These are phyloP conservation scores for Lecanicillium sp. DNA, from an alignment of 2,329 filamentous ascomycete species.

Conservation along the genomic window DNA sequence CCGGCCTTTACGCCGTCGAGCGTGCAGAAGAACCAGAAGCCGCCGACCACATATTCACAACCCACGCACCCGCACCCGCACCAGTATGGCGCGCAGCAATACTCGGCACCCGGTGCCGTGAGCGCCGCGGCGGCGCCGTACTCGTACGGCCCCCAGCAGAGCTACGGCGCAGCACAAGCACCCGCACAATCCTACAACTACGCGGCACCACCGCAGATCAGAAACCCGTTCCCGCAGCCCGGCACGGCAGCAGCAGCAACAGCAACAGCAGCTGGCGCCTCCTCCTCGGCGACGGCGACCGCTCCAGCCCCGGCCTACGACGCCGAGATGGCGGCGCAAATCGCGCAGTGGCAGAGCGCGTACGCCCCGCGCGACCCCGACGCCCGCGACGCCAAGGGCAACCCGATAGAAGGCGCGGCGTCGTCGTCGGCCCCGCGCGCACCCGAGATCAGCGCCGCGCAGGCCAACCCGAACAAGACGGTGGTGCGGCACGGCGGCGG, in stretches of 20 bases:
- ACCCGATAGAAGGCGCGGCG: constrained; percentile 11
- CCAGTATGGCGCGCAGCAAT: constrained; percentile 6
- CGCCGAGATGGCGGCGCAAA: constrained; percentile 81
- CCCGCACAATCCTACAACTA: constrained; percentile 29
- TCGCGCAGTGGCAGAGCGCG: constrained; percentile 91
- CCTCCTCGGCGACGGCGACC: neutral
- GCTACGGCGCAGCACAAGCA: constrained; percentile 30
- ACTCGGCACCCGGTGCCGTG: constrained; percentile 18
- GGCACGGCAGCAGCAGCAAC: constrained; percentile 25
- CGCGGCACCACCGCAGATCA: constrained; percentile 59
- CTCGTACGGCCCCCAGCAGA: constrained; percentile 25
- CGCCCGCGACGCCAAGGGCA: constrained; percentile 31
- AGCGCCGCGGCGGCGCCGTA: constrained; percentile 31
- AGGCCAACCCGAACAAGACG: constrained; percentile 59
- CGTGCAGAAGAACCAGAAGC: constrained; percentile 17
- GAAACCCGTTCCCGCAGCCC: constrained; percentile 73
- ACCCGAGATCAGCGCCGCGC: constrained; percentile 34
- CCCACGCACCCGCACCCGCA: constrained; percentile 8
- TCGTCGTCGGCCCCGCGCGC: constrained; percentile 22
- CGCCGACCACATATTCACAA: constrained; percentile 10
- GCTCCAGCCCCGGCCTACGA: constrained; percentile 44
- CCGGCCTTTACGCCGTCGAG: constrained; percentile 44
- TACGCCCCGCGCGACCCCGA: constrained; percentile 53
- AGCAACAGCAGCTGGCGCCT: constrained; percentile 23
- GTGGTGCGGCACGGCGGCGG: constrained; percentile 85